Evolutionary conservation across 805 yeast genomes (phyloP), one percentile per base, ranked within the genome.

Genomic region (Naumovozyma dairenensis): DNA sequence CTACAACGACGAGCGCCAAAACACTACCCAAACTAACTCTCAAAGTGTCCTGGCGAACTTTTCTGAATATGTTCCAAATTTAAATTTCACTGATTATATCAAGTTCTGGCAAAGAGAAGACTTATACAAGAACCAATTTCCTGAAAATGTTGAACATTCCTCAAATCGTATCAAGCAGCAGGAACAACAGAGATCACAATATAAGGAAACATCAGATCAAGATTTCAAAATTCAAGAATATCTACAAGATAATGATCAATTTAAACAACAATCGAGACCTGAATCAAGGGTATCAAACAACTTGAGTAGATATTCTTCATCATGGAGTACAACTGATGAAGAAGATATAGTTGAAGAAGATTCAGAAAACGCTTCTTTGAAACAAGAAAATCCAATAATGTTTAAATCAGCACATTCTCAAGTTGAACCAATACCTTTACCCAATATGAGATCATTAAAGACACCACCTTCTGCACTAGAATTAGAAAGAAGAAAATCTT

Each of bases 1-100:
- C 12, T 10, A 13, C 14, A 18, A 31, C 17, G 7, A n/a, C 5
- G 25, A 24, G 8, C 21, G 4, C 9, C 7, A 9, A 6, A 28
- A 16, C 4, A 25, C 28, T 10, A 25, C 28, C 12, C 25, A 9
- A 9, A 10, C 15, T 8, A 9, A 27, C 6, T 12, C 18, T 27
- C 17, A 15, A 15, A 25, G 16, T 7, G 16, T 27, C 16, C 12
- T 19, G 9, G 25, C 6, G n/a, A 18, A 20, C 10, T 22, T 13
- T 8, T 13, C 12, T 4, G 92, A 82, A 48, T 81, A 80, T 46
- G 69, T 82, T 12, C 89, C 89, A 0, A 82, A 78, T 31, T 61
- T 81, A 19, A 77, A 77, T 45, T 77, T 76, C 40, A 60, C 53
- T n/a, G 47, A 65, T 26, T 66, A 69, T 17, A 55, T 73, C 1